Base-by-base conservation (phyloP, 1,284 basidiomycete species). In the Sporisorium exsertum region DNA sequence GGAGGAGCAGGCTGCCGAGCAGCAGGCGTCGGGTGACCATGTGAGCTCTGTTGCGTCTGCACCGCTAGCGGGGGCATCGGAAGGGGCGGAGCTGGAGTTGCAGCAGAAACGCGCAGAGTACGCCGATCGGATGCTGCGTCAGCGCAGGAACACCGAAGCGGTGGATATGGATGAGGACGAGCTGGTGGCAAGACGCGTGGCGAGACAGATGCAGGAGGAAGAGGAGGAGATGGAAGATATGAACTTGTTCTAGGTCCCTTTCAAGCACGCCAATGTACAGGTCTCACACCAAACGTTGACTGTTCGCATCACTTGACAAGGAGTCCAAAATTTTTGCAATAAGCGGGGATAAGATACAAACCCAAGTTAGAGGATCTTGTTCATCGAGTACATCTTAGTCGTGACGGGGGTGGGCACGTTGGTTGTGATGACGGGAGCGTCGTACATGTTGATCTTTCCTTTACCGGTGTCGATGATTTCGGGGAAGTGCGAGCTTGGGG, bases 401-500 rank as follows among this genome's bases (percentile, higher is more conserved):
- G 62, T 37, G 32, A 66, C 73, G 18, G 80, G 77, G 22, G 79
- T 80, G 12, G 78, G 64, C 29, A 77, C 67, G 60, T 78, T 70
- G 49, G 77, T 71, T 16, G 76, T 78, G 71, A 84, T 65, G 45
- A 72, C 53, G 18, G 74, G 76, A n/a, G 78, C 64, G n/a, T 64
- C 24, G 68, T 84, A 84, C 82, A 84, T 83, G 64, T 80, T 78
- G 62, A 79, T 75, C 47, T 77, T 78, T 20, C 71, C 70, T 18
- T 72, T 65, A 16, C 75, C 78, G 22, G 81, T 66, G 29, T 77
- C 77, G 45, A 79, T 69, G 51, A 81, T 68, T 46, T 76, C 73
- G 16, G 73, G 73, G 62, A 76, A 76, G 35, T 67, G 52, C 9
- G 37, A 18, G 72, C 43, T 59, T 20, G 47, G 26, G 15, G 4